These are phyloP conservation scores for Thermothielavioides terrestris DNA, from an alignment of 495 filamentous ascomycete species.

Conservation along the genomic window DNA sequence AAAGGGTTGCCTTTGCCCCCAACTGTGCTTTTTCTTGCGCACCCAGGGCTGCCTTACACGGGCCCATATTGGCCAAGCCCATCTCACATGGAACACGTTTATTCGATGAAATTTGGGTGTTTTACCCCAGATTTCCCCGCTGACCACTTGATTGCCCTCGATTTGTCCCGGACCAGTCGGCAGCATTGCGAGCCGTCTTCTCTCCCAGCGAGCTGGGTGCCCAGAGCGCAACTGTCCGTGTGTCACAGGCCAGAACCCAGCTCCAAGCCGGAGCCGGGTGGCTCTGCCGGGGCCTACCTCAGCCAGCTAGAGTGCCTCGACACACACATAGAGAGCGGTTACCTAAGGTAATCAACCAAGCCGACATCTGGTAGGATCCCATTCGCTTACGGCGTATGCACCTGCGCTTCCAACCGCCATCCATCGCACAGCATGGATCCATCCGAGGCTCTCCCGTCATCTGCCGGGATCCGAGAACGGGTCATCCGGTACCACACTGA, in stretches of 20 bases:
- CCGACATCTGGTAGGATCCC: neutral
- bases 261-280: too few relatives aligned
- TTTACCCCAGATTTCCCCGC: slow-evolving; percentile 27
- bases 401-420: neutral
- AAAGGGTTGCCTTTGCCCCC: neutral
- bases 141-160: slow-evolving; percentile 13
- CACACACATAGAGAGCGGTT: too few relatives aligned
- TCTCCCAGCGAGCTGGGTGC: slow-evolving; percentile 19
- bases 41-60: neutral
- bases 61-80: neutral
- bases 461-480: slow-evolving; percentile 13
- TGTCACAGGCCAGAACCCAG: too few relatives aligned
- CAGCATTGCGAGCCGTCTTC: slow-evolving; percentile 17
- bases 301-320: too few relatives aligned
- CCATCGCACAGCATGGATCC: slow-evolving; percentile 1
- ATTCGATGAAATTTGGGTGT: slow-evolving; percentile 4
- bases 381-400: too few relatives aligned
- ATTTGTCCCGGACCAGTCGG: slow-evolving; percentile 26
- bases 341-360: neutral
- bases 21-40: too few relatives aligned
- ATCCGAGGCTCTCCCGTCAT: slow-evolving; percentile 1
- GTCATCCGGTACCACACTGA: slow-evolving; percentile 4
- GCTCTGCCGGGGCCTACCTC: neutral
- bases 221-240: neutral
- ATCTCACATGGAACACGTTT: neutral